These are phyloP conservation scores for Alectoria sarmentosa DNA, from an alignment of 495 filamentous ascomycete genomes.

Conservation along the genomic window DNA sequence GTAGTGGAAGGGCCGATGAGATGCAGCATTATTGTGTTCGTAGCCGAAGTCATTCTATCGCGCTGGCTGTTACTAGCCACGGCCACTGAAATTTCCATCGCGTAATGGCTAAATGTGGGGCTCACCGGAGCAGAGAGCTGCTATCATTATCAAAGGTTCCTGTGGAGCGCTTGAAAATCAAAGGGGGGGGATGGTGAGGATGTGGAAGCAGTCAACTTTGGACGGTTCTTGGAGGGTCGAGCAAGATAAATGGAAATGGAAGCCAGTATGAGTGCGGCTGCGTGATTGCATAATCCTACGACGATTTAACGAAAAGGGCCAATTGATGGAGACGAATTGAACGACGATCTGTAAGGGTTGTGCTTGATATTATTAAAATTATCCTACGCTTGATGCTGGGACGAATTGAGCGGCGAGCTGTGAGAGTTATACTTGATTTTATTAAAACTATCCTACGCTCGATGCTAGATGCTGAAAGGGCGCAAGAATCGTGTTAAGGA, in stretches of 20 bases:
- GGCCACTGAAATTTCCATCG: not conserved
- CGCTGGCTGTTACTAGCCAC: not conserved
- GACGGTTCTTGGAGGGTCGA: not conserved
- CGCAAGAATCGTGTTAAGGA: not conserved
- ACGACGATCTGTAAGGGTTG: no score
- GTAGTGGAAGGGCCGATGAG: not conserved
- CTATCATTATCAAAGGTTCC: no score
- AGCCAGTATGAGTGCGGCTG: not conserved
- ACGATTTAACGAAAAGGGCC: not conserved
- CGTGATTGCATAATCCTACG: not conserved
- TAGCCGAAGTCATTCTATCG: slow-evolving; percentile 5
- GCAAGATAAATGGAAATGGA: not conserved
- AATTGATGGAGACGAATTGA: not conserved
- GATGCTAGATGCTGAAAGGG: not conserved
- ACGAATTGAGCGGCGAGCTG: not conserved
- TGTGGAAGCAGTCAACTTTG: not conserved
- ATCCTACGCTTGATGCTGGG: not conserved
- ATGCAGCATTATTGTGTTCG: not conserved
- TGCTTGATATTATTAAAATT: no score
- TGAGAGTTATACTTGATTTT: not conserved
- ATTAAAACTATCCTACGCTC: not conserved
- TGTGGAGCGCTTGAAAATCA: not conserved
- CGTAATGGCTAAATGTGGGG: not conserved
- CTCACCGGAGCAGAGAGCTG: no score
- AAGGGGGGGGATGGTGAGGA: not conserved